Conservation (phyloP, 1,284 basidiomycete genomes). For the Cryptococcus hybrid region DNA sequence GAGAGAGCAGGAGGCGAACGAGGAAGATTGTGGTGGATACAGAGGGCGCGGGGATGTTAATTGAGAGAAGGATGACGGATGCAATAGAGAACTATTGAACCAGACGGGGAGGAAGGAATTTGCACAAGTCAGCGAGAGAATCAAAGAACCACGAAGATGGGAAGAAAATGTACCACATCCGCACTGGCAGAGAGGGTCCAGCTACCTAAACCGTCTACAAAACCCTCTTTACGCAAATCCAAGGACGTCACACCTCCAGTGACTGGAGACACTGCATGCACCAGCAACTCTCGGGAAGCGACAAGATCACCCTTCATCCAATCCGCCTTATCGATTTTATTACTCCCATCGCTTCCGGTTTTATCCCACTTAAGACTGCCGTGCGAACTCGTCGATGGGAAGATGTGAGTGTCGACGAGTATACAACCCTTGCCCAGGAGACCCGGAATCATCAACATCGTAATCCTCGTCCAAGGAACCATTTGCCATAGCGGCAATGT, state of each 20-base stretch:
- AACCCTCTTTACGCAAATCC: slow-evolving; percentile 42
- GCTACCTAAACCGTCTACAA: slow-evolving; percentile 40
- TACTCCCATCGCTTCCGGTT: no score
- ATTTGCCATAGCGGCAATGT: no score
- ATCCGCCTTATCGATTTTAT: slow-evolving; percentile 22
- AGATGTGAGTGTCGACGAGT: no score
- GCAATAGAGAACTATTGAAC: slow-evolving; percentile 38
- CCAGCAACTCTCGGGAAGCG: slow-evolving; percentile 29
- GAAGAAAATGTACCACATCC: slow-evolving; percentile 33
- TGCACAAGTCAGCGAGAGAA: not conserved
- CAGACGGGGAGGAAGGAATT: not conserved
- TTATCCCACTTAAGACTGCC: no score
- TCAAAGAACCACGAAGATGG: not conserved
- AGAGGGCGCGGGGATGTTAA: slow-evolving; percentile 35
- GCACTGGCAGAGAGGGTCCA: slow-evolving; percentile 40
- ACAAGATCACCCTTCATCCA: slow-evolving; percentile 46
- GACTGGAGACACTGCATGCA: slow-evolving; percentile 42
- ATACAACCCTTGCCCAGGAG: no score
- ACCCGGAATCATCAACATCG: no score
- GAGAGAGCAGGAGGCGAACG: slow-evolving; percentile 39
- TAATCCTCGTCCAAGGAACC: no score
- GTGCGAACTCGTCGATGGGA: no score
- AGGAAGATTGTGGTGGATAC: slow-evolving; percentile 44
- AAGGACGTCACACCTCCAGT: slow-evolving; percentile 31
- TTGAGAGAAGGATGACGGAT: slow-evolving; percentile 32